A percentile compares a stretch with the other conserved stretches of the same genome.
Conservation (phyloP, 176 grass and related monocot genomes). For the Pharus latifolius region DNA sequence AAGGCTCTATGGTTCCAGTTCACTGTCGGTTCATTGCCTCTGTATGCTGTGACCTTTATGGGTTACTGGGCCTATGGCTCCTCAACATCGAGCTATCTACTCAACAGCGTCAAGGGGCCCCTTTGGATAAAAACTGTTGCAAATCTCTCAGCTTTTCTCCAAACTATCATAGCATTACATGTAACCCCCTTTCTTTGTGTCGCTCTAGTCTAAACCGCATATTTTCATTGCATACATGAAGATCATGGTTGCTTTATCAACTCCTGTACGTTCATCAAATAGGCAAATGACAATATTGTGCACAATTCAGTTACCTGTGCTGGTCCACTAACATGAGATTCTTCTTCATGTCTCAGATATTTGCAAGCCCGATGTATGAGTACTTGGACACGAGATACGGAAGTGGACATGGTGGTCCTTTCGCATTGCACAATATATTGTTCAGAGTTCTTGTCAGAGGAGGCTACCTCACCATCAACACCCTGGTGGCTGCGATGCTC, state of each 20-base stretch:
- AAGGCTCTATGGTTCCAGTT: conserved; percentile 96
- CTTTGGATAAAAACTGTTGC: conserved; percentile 64
- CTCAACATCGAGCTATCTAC: conserved; percentile 71
- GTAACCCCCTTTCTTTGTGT: conserved; percentile 17
- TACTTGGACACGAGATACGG: conserved; percentile 82
- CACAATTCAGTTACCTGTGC: not conserved
- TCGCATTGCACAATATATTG: conserved; percentile 53
- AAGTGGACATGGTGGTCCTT: conserved; percentile 53
- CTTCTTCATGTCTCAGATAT: conserved; percentile 49
- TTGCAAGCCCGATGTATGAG: conserved; percentile 96
- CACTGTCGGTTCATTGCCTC: conserved; percentile 51
- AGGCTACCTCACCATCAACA: conserved; percentile 79
- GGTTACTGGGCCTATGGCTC: conserved; percentile 96
- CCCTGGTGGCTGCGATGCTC: conserved; percentile 70
- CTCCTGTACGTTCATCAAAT: not conserved
- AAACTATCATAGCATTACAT: conserved; percentile 80
- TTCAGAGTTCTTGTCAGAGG: conserved; percentile 77
- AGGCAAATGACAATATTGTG: not conserved
- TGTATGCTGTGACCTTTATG: conserved; percentile 77
- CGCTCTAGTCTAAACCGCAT: not conserved
- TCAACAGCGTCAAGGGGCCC: conserved; percentile 65
- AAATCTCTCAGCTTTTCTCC: conserved; percentile 72
- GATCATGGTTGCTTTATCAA: not conserved
- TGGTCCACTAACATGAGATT: not conserved
- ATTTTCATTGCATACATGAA: not conserved